Evolutionary conservation across 2,329 filamentous ascomycete genomes (phyloP), one percentile per base, ranked within the genome.

Genomic region (Trichoderma breve): DNA sequence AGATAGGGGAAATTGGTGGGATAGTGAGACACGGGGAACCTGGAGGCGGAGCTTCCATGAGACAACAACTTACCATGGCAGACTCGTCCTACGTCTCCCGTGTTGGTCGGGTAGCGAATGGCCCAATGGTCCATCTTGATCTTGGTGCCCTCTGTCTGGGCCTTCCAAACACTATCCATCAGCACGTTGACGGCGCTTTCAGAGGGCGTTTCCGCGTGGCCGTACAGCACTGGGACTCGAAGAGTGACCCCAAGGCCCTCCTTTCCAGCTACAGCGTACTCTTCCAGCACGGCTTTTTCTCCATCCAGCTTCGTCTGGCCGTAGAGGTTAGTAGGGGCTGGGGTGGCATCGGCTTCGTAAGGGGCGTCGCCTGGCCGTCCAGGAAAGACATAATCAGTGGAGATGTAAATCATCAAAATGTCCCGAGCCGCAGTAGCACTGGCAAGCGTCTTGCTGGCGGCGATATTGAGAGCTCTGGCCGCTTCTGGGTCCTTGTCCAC

Each of bases 121-220:
- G 93, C 91, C 90, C 93, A 97, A 80, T 97, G 91, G 78, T 97
- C 94, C 90, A 97, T 95, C 78, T 89, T 90, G 53, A 94, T 85
- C 71, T 86, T 86, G 2, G 85, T 85, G 6, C 85, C 87, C 47
- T 85, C 83, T 64, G 90, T 87, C 79, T 95, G 92, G 0, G 90
- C 87, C 79, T 92, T 93, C 88, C 89, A 91, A 7, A 97, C 86
- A 1, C 87, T 84, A 68, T 95, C 92, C 82, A 97, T 87, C 62
- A 98, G 85, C 0, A 91, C 86, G 78, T 97, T 97, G 58, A 97
- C 89, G 0, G 95, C 93, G 76, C 93, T 96, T 82, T 97, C 94
- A 3, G 87, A 85, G 3, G 91, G 87, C 58, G 82, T 87, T 75
- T 93, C 88, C 0, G 90, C 90, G n/a, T 90, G 84, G 1, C 94